Evolutionary conservation across 768 basidiomycete species (phyloP), one percentile per base, ranked within the genome.

Genomic region (Lactarius indigo): DNA sequence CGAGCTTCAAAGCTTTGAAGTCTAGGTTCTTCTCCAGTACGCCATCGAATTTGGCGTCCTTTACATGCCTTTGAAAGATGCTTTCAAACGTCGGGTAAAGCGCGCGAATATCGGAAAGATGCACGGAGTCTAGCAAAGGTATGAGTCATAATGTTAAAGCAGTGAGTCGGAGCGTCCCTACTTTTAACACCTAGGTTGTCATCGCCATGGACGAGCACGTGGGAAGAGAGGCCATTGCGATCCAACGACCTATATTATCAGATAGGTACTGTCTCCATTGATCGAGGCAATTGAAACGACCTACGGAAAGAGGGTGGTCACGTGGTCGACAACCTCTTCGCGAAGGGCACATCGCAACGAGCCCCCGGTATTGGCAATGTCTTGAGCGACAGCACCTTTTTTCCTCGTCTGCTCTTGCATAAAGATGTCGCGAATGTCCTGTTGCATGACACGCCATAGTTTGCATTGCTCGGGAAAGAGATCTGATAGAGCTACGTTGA

Each of bases 1-100:
- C n/a, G 17, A 58, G 8, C 35, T 63, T 63, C 26, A n/a, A 23
- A 30, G 50, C 26, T 23, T 55, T 26, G 57, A 63, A 67, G 8
- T 55, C 7, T 18, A 3, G 3, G 10, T 31, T 37, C n/a, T 20
- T 47, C 39, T 41, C 50, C 20, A 50, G 57, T 41, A 26, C 31
- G 1, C 9, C 23, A 18, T 55, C 26, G 12, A 63, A 63, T 5
- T 5, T 63, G 33, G 57, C 61, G n/a, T 9, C 5, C 30, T 9
- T 13, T 2, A 63, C 5, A 20, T 42, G 18, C 31, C 1, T 37
- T 63, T 30, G 47, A 47, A 54, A 63, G n/a, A 63, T 54, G 37
- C 12, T 33, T 8, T 5, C 12, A 20, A 59, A 63, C 0, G 20
- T 7, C 23, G 65, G 61, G 17, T 58, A 66, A 0, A 18, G 20